phyloP scores from a whole-genome alignment of 495 filamentous ascomycete species.

The Aspergillus ostianus region DNA sequence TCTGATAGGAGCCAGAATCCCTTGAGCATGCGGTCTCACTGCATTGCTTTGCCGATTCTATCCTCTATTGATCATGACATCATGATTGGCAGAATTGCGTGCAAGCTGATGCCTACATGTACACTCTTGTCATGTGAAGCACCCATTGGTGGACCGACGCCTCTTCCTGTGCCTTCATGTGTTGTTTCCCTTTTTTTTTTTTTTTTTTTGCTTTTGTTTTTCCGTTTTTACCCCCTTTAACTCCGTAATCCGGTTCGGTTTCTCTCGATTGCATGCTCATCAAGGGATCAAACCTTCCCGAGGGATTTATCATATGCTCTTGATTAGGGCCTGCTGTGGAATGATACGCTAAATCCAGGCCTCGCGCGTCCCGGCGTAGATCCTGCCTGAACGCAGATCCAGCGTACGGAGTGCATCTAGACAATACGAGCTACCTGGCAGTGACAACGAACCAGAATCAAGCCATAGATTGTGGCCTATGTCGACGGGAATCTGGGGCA shows the following conservation, averaged over 20 bases:
- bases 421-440: not conserved
- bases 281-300: not conserved
- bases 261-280: not conserved
- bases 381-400: not conserved
- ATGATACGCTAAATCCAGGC: not conserved
- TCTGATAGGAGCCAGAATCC: not conserved
- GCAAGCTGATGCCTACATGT: not conserved
- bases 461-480: not conserved
- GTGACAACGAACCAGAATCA: not conserved
- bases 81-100: slow-evolving; percentile 3
- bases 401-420: not conserved
- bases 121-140: not conserved
- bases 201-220: not conserved
- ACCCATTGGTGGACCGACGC: not conserved
- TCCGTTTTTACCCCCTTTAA: not conserved
- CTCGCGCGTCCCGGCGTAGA: not conserved
- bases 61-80: slow-evolving; percentile 1
- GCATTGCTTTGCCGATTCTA: slow-evolving; percentile 1
- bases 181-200: not conserved
- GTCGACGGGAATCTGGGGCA: not conserved
- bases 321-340: not conserved
- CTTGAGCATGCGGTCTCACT: not conserved
- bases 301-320: not conserved
- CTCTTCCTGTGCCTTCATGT: not conserved
- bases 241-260: not conserved